Evolutionary conservation across 345 rosid species (phyloP).

Genomic region (Gossypium raimondii): DNA sequence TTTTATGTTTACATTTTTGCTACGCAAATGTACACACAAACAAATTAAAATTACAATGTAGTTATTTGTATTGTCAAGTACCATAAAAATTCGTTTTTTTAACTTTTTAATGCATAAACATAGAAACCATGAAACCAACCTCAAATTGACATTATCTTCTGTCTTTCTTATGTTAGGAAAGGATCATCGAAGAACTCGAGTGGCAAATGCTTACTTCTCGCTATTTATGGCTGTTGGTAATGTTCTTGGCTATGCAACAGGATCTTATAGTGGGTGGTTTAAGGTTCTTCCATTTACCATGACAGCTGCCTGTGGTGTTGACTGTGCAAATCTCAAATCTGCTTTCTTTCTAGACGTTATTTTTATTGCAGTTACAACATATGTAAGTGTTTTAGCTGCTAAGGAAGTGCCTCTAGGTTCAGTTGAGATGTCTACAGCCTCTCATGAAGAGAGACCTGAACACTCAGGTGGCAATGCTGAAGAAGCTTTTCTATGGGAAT

Average conservation of each 20-base stretch:
- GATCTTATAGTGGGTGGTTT: constrained; percentile 84
- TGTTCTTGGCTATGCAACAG: constrained; percentile 90
- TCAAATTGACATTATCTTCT: constrained; percentile 6
- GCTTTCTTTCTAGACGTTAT: constrained; percentile 73
- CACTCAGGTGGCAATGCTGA: constrained; percentile 39
- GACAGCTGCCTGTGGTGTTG: constrained; percentile 67
- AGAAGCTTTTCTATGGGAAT: constrained; percentile 91
- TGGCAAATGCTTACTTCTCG: constrained; percentile 91
- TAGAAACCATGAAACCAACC: background rate
- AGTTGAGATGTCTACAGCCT: constrained; percentile 22
- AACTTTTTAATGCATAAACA: background rate
- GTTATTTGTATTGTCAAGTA: background rate
- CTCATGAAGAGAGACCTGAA: constrained; percentile 36
- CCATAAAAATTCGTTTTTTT: background rate
- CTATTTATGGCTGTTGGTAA: constrained; percentile 92
- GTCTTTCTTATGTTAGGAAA: constrained; percentile 42
- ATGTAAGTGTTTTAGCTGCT: constrained; percentile 59
- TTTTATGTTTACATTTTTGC: background rate
- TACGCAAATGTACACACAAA: background rate
- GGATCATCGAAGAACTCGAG: constrained; percentile 84
- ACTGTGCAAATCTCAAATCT: constrained; percentile 92
- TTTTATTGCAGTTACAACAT: constrained; percentile 55
- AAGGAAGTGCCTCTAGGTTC: constrained; percentile 59
- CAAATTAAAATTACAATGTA: background rate
- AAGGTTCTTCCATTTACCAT: constrained; percentile 71